Evolutionary conservation across 306 rosid species (phyloP).

Genomic region (Fragaria nilgerrensis): DNA sequence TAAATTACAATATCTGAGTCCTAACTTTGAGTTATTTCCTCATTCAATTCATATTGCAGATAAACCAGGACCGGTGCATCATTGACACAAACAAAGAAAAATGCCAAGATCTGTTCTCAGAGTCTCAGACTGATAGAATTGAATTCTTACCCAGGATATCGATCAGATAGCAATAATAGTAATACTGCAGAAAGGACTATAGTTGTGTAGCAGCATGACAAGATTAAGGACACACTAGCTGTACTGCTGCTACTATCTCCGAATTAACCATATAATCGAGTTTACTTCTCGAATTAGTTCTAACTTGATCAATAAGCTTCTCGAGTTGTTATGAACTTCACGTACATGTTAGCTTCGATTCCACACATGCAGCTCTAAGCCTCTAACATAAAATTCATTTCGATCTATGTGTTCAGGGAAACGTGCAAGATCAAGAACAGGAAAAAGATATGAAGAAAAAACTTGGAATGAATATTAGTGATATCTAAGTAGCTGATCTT

Average conservation of each 20-base stretch:
- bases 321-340: too few relatives aligned
- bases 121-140: neutral
- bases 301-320: too few relatives aligned
- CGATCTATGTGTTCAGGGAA: neutral
- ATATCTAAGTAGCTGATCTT: slow-evolving; percentile 3
- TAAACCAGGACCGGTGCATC: neutral
- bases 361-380: neutral
- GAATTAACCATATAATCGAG: too few relatives aligned
- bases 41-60: neutral
- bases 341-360: neutral
- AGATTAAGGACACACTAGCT: neutral
- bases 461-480: neutral
- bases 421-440: neutral
- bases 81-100: neutral
- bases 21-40: neutral
- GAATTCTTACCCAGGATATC: neutral
- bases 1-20: neutral
- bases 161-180: neutral
- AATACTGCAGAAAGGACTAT: neutral
- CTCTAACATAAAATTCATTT: neutral
- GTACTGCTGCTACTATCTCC: neutral
- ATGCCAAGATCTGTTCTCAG: neutral
- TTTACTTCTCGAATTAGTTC: too few relatives aligned
- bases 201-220: neutral
- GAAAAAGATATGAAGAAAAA: neutral